These are phyloP conservation scores for Monilinia vaccinii-corymbosi DNA, from an alignment of 2,329 filamentous ascomycete species.

Conservation along the genomic window DNA sequence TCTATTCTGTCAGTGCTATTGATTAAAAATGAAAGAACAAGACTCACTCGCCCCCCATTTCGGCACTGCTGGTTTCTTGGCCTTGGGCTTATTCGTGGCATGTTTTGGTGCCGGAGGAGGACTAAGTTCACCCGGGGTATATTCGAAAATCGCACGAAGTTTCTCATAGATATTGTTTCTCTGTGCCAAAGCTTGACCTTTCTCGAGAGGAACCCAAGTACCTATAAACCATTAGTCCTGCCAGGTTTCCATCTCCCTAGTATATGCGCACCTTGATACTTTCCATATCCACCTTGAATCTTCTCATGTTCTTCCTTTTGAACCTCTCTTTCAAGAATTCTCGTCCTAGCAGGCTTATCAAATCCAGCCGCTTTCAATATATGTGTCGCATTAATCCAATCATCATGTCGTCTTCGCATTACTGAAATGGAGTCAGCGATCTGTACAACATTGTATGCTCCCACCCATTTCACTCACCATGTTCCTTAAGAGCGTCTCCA, in stretches of 20 bases:
- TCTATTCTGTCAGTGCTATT: slow-evolving; percentile 26
- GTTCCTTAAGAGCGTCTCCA: slow-evolving; percentile 64
- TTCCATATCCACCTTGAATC: slow-evolving; percentile 95
- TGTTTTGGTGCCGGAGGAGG: slow-evolving; percentile 93
- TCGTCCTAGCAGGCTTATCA: slow-evolving; percentile 89
- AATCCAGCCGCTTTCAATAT: slow-evolving; percentile 96
- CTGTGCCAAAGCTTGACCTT: slow-evolving; percentile 72
- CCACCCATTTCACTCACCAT: slow-evolving; percentile 40
- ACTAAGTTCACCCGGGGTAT: slow-evolving; percentile 70
- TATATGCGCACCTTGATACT: slow-evolving; percentile 71
- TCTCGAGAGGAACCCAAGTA: slow-evolving; percentile 87
- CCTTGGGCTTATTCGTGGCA: slow-evolving; percentile 77
- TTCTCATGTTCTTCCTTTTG: slow-evolving; percentile 97
- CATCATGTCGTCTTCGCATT: slow-evolving; percentile 85
- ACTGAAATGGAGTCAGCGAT: slow-evolving; percentile 32
- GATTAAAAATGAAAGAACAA: slow-evolving; percentile 11
- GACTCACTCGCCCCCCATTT: slow-evolving; percentile 44
- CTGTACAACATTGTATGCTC: background rate
- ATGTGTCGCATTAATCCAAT: slow-evolving; percentile 99
- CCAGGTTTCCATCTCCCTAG: background rate
- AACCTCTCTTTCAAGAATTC: slow-evolving; percentile 92
- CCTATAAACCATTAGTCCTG: slow-evolving; percentile 41
- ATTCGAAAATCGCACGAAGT: slow-evolving; percentile 83
- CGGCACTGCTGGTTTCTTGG: slow-evolving; percentile 55
- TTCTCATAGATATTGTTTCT: slow-evolving; percentile 82